These are phyloP conservation scores for Phaeodactylum tricornutum DNA, from an alignment of 108 stramenopile species.

Conservation along the genomic window DNA sequence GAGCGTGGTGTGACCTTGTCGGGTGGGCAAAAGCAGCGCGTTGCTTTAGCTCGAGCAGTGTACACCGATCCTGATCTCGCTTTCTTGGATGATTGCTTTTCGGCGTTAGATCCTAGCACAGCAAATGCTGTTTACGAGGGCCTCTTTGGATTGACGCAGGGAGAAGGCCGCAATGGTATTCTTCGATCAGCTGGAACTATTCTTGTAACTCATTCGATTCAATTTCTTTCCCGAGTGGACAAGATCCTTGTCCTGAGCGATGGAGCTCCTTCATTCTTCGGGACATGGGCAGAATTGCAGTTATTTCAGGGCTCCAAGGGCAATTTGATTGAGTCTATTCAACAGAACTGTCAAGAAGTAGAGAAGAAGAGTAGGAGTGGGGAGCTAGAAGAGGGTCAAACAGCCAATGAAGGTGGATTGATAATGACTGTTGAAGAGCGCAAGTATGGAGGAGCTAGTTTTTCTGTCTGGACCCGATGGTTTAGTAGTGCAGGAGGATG, in stretches of 20 bases:
- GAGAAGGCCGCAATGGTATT: slow-evolving; percentile 26
- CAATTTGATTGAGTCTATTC: too few species aligned
- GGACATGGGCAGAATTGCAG: slow-evolving; percentile 63
- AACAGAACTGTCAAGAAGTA: too few species aligned
- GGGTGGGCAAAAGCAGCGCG: slow-evolving; percentile 78
- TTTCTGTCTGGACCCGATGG: too few species aligned
- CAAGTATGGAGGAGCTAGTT: too few species aligned
- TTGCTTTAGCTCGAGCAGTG: slow-evolving; percentile 63
- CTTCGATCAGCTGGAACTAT: slow-evolving; percentile 46
- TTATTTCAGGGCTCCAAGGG: too few species aligned
- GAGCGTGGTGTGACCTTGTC: slow-evolving; percentile 70
- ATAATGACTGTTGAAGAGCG: too few species aligned
- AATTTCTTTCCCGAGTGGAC: slow-evolving; percentile 67
- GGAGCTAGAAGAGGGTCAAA: too few species aligned
- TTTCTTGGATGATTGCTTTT: slow-evolving; percentile 86
- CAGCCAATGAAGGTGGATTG: too few species aligned
- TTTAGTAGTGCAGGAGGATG: too few species aligned
- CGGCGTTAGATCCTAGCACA: slow-evolving; percentile 87
- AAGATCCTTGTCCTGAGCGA: slow-evolving; percentile 56
- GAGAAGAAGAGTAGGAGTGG: too few species aligned
- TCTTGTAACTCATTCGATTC: slow-evolving; percentile 85
- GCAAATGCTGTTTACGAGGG: slow-evolving; percentile 62
- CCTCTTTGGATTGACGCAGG: too few species aligned
- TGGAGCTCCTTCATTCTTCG: slow-evolving; percentile 47
- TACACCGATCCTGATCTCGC: slow-evolving; percentile 66